These are phyloP conservation scores for Proliferodiscus dingleyae DNA, from an alignment of 2,329 filamentous ascomycete genomes.

Conservation along the genomic window DNA sequence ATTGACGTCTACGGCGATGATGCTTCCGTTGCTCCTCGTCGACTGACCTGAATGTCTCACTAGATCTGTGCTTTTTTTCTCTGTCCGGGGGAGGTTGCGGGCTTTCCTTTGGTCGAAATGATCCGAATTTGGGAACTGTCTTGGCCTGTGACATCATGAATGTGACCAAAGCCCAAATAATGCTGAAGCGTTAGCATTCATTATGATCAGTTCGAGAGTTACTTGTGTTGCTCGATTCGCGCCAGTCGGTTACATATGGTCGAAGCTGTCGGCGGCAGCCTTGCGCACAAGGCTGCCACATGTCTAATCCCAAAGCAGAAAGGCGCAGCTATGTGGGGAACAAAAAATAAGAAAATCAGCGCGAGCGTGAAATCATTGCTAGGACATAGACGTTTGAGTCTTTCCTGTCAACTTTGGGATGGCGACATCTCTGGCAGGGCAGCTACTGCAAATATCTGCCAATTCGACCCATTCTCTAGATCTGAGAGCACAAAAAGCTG, in stretches of 20 bases:
- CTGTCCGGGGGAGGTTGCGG: constrained; percentile 6
- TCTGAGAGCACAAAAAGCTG: constrained; percentile 84
- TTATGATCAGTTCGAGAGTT: too few species aligned
- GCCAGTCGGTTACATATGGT: too few species aligned
- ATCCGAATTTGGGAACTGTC: constrained; percentile 65
- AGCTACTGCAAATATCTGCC: constrained; percentile 87
- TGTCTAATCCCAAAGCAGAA: neutral
- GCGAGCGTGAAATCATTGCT: too few species aligned
- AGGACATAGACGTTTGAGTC: neutral
- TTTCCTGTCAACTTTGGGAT: constrained; percentile 42
- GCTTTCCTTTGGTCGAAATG: constrained; percentile 51
- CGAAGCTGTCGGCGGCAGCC: too few species aligned
- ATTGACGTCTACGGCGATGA: constrained; percentile 9
- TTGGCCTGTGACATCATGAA: constrained; percentile 23
- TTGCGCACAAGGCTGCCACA: neutral
- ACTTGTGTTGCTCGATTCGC: too few species aligned
- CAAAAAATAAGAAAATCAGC: too few species aligned
- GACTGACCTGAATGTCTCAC: constrained; percentile 1
- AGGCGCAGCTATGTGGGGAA: too few species aligned
- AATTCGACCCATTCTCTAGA: constrained; percentile 88
- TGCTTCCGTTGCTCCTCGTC: neutral
- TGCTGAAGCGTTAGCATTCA: constrained; percentile 20
- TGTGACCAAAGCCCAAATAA: constrained; percentile 1
- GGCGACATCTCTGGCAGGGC: constrained; percentile 83
- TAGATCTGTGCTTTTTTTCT: constrained; percentile 9